A percentile compares a stretch with the other conserved stretches of the same genome.
These are phyloP conservation scores for Clitopilus passeckerianus DNA, from an alignment of 768 basidiomycete genomes.

Conservation along the genomic window DNA sequence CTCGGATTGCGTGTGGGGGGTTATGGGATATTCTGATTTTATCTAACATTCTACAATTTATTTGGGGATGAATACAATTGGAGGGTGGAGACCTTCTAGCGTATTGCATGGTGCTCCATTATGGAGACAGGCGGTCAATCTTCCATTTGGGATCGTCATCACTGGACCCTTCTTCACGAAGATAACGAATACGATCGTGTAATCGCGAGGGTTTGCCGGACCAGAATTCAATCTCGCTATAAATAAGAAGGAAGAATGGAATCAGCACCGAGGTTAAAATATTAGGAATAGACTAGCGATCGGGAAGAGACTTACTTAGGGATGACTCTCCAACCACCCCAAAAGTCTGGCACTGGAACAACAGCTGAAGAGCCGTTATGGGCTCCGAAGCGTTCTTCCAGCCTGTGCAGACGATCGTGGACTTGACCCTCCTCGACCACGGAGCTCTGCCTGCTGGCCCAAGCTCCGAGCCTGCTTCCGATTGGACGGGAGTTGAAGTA, in stretches of 20 bases:
- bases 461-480: slow-evolving; percentile 85
- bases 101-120: slow-evolving; percentile 12
- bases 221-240: slow-evolving; percentile 96
- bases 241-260: slow-evolving; percentile 7
- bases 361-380: slow-evolving; percentile 33
- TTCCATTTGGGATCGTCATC: slow-evolving; percentile 62
- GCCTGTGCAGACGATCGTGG: slow-evolving; percentile 48
- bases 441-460: slow-evolving; percentile 88
- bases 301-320: slow-evolving; percentile 59
- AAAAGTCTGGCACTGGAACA: slow-evolving; percentile 82
- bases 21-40: not conserved
- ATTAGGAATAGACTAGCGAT: not conserved
- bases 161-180: slow-evolving; percentile 42
- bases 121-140: slow-evolving; percentile 78
- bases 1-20: not conserved
- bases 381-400: slow-evolving; percentile 54
- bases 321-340: slow-evolving; percentile 97
- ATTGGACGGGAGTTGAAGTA: slow-evolving; percentile 83
- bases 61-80: not conserved
- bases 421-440: slow-evolving; percentile 75
- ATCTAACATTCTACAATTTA: not conserved
- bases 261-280: not conserved
- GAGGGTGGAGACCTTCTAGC: not conserved
- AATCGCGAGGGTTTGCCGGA: slow-evolving; percentile 91
- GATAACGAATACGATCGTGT: slow-evolving; percentile 85